Percentiles rank a stretch among this genome's conserved stretches.
Evolutionary conservation across 1,284 basidiomycete genomes (phyloP).

Genomic region (Rhodotorula mucilaginosa): DNA sequence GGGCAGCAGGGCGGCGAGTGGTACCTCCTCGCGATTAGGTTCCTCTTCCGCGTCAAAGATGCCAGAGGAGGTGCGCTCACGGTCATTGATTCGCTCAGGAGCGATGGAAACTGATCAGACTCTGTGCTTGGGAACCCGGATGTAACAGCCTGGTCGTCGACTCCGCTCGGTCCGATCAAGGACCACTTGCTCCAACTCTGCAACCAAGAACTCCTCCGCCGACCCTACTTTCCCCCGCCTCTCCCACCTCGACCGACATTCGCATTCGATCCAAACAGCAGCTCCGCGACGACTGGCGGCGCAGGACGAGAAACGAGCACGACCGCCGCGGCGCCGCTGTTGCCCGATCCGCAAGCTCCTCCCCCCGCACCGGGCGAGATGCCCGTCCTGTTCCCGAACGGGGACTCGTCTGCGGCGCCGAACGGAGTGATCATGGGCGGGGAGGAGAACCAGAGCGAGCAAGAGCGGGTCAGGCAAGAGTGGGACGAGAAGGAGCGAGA

Average conservation of each 20-base stretch:
- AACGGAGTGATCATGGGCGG: background rate
- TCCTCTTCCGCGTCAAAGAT: conserved; percentile 65
- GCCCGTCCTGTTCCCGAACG: background rate
- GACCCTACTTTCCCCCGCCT: conserved; percentile 51
- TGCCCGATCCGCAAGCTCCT: conserved; percentile 1
- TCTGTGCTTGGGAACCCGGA: background rate
- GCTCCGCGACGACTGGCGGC: background rate
- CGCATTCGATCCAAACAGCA: background rate
- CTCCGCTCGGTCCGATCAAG: conserved; percentile 43
- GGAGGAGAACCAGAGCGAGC: background rate
- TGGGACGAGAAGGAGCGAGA: background rate
- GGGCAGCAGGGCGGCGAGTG: conserved; percentile 64
- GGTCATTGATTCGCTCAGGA: background rate
- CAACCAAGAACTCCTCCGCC: conserved; percentile 61
- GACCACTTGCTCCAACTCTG: conserved; percentile 45
- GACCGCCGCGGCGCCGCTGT: background rate
- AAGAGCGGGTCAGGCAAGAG: background rate
- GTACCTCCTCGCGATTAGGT: conserved; percentile 76
- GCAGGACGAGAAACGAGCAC: background rate
- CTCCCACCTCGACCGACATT: background rate
- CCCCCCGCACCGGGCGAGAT: background rate
- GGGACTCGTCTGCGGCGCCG: background rate
- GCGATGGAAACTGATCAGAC: background rate
- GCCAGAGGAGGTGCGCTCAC: conserved; percentile 23
- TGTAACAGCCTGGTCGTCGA: conserved; percentile 38